Base-by-base conservation (phyloP, 2,329 filamentous ascomycete genomes). In the Beauveria australis region DNA sequence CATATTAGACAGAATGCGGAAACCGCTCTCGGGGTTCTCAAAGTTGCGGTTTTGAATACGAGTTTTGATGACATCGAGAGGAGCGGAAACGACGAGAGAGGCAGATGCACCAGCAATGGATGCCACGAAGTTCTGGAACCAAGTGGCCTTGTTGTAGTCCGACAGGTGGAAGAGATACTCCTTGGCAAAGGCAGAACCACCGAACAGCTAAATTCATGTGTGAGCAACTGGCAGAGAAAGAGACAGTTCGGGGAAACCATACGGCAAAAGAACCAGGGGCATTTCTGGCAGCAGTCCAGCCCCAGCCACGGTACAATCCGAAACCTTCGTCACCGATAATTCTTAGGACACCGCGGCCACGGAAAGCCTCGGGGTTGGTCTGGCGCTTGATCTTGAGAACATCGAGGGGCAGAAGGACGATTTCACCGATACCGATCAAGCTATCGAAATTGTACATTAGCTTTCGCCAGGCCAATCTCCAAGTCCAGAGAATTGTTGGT, bases 311-410 rank as follows among this genome's bases (percentile, higher is more conserved):
- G 80, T 99, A 99, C 56, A 99, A 79, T 54, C 92, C 92, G 70
- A 97, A 95, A 41, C 94, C 94, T 76, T 99, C 94, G 72, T 99
- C 94, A 62, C 85, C 83, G 64, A 99, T 83, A 66, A 99, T 97
- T 76, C 83, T 88, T 72, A 97, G 79, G 63, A 99, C 82, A 64
- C 94, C 94, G 70, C 94, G 89, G 68, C 93, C 93, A 67, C 92
- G 86, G 86, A 99, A 99, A 41, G 94, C 92, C 72, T 97, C 94
- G 46, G 94, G 94, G 81, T 99, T 99, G 67, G 94, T 99, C 80
- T 99, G 94, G 70, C 94, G 88, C 85, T 99, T 99, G 80, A 99
- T 99, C 85, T 99, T 99, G 65, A 99, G 84, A 44, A 99, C 93
- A 69, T 99, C 94, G 63, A 99, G 85, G 47, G 94, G 94, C 46